Evolutionary conservation across 495 filamentous ascomycete genomes (phyloP), one percentile per base, ranked within the genome.

Genomic region (Hypoxylon fragiforme): DNA sequence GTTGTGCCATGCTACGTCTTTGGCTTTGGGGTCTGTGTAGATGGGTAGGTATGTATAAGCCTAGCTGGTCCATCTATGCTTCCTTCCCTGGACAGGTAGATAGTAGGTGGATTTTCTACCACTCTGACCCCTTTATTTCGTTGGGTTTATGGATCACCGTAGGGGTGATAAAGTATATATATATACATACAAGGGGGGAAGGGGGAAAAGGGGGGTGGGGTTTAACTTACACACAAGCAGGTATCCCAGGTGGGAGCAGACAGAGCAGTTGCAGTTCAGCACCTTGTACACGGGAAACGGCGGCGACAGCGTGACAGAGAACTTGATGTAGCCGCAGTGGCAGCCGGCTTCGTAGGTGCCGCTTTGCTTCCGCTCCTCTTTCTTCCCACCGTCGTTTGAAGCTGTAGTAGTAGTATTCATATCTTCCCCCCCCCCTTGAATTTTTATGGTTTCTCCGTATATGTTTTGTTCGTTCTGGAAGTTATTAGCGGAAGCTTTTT

Each of bases 321-420:
- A 66, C 36, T 62, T 66, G 53, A 70, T 66, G 44, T 66, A 68
- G 19, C 67, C 67, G 44, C 67, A 70, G 44, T 70, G 67, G 50
- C 67, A 70, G 38, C 62, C 62, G 3, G 47, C 62, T 15, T 62
- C 51, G 39, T 68, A 66, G 2, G 63, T 68, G 7, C 49, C 60
- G 14, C 37, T 57, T 34, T 37, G 4, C 20, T 54, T 41, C n/a
- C n/a, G n/a, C 16, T 44, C 38, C 21, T 54, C 34, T 7, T 42
- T 18, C 28, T 31, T 20, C 14, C 31, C 12, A 18, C 31, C 31
- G 7, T 34, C 12, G 7, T 39, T 39, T 7, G 48, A 24, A n/a
- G 39, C 20, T 2, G 36, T 26, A 19, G 18, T 13, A 14, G 38
- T 21, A 31, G 20, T 22, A 20, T 38, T 59, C 42, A 22, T 47